Percentiles rank a stretch among this genome's conserved stretches.
Conservation (phyloP, 495 filamentous ascomycete genomes). For the Apodospora peruviana region DNA sequence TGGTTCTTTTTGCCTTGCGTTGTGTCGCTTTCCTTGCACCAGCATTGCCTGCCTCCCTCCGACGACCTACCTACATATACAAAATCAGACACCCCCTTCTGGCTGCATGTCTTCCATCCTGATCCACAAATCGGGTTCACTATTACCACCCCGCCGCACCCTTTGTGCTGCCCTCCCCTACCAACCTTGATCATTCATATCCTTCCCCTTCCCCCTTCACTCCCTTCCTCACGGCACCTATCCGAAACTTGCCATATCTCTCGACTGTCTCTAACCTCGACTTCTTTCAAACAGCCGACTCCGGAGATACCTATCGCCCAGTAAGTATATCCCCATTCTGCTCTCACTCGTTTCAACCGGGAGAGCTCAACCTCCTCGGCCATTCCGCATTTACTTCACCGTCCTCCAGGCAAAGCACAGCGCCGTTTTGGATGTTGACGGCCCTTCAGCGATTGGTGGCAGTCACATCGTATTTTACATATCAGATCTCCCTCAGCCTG, state of each 20-base stretch:
- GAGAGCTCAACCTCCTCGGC: background rate
- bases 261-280: constrained; percentile 32
- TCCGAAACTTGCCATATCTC: constrained; percentile 5
- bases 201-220: constrained; percentile 13
- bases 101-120: constrained; percentile 38
- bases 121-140: constrained; percentile 30
- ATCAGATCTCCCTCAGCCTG: too few species aligned
- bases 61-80: constrained; percentile 25
- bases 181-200: constrained; percentile 23
- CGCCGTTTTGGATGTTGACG: background rate
- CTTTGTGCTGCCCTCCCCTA: constrained; percentile 23
- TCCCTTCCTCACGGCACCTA: constrained; percentile 11
- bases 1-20: constrained; percentile 15
- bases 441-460: too few species aligned
- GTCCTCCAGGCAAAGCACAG: background rate
- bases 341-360: background rate
- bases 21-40: constrained; percentile 31
- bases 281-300: constrained; percentile 34
- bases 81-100: constrained; percentile 27
- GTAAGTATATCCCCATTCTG: constrained; percentile 31
- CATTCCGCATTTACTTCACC: background rate
- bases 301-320: constrained; percentile 48
- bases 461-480: too few species aligned
- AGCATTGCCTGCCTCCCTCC: constrained; percentile 16
- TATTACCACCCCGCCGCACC: constrained; percentile 25